These are phyloP conservation scores for Tulasnella sp. DNA, from an alignment of 768 basidiomycete species.

Conservation along the genomic window DNA sequence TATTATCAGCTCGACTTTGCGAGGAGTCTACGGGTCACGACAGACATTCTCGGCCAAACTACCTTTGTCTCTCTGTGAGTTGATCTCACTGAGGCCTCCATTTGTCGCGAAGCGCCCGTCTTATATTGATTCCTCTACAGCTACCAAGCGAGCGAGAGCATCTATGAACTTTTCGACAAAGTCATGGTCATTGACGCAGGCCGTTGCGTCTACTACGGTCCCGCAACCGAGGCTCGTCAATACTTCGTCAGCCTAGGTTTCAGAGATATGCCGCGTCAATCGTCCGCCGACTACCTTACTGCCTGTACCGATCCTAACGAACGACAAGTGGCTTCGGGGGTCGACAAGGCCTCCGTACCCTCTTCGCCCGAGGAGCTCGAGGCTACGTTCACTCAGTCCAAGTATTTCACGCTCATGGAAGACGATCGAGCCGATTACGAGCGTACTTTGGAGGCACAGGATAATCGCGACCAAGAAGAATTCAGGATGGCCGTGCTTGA, in stretches of 20 bases:
- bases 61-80: slow-evolving; percentile 36
- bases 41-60: slow-evolving; percentile 34
- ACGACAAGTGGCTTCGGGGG: slow-evolving; percentile 61
- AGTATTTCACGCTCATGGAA: slow-evolving; percentile 35
- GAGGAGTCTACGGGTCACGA: slow-evolving; percentile 32
- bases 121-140: slow-evolving; percentile 4
- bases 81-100: slow-evolving; percentile 26
- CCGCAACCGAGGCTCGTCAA: slow-evolving; percentile 30
- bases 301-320: slow-evolving; percentile 65
- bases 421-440: slow-evolving; percentile 47
- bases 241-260: slow-evolving; percentile 41
- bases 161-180: slow-evolving; percentile 15
- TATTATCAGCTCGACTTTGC: slow-evolving; percentile 41
- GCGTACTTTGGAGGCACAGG: slow-evolving; percentile 52
- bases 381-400: slow-evolving; percentile 44
- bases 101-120: too few relatives aligned
- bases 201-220: slow-evolving; percentile 40
- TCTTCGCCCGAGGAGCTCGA: slow-evolving; percentile 61
- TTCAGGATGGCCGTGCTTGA: slow-evolving; percentile 67
- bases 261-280: slow-evolving; percentile 35
- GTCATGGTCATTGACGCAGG: slow-evolving; percentile 40
- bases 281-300: slow-evolving; percentile 41
- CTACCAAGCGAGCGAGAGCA: slow-evolving; percentile 28
- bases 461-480: slow-evolving; percentile 41
- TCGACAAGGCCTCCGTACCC: slow-evolving; percentile 48